Conservation (phyloP, 2,329 filamentous ascomycete genomes). For the Botryosphaeria dothidea region DNA sequence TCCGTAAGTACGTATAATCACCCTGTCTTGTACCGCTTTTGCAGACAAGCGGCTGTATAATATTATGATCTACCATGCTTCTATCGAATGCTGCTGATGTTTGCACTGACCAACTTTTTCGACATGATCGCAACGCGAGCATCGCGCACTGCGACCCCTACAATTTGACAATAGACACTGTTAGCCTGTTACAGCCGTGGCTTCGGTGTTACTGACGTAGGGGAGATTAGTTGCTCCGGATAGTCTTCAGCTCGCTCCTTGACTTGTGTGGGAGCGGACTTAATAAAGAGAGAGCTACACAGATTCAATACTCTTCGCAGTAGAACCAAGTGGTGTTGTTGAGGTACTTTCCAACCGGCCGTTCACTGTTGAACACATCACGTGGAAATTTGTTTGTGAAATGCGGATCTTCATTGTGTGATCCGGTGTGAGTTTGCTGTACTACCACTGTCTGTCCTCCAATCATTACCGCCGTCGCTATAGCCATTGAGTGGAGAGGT, state of each 20-base stretch:
- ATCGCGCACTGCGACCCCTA: neutral
- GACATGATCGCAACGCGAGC: no score
- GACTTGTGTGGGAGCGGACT: neutral
- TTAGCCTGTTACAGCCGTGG: slow-evolving; percentile 21
- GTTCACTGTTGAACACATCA: no score
- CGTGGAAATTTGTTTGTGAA: no score
- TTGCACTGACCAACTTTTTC: neutral
- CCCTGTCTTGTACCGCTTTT: neutral
- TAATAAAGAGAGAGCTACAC: slow-evolving; percentile 19
- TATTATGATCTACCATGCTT: neutral
- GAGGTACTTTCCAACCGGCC: no score
- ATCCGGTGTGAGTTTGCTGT: neutral
- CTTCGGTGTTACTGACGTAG: slow-evolving; percentile 26
- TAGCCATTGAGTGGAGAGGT: no score
- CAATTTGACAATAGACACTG: slow-evolving; percentile 21
- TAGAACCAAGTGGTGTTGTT: no score
- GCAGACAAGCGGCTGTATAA: neutral
- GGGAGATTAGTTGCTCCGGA: slow-evolving; percentile 19
- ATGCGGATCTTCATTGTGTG: neutral
- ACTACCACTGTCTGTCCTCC: no score
- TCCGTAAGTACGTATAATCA: slow-evolving; percentile 6
- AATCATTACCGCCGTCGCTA: no score
- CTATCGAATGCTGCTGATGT: neutral
- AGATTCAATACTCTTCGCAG: no score
- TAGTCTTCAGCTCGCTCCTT: slow-evolving; percentile 19